These are phyloP conservation scores for Firmiana major DNA, from an alignment of 345 rosid genomes.

Conservation along the genomic window DNA sequence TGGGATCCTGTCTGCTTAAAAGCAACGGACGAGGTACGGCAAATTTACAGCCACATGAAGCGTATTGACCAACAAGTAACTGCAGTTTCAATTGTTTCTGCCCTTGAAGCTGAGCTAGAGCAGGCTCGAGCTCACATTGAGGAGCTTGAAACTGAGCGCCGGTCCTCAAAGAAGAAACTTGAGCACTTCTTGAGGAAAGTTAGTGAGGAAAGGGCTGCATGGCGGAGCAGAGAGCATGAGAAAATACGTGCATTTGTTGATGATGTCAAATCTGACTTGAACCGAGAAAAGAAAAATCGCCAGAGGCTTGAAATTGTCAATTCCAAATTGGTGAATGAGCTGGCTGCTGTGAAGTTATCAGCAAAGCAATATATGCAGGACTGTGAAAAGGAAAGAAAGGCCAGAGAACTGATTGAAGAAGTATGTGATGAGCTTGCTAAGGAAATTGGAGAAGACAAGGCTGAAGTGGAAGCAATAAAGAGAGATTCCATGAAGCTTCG, in stretches of 20 bases:
- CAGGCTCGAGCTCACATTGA: conserved; percentile 45
- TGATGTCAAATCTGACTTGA: conserved; percentile 53
- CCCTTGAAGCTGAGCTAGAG: conserved; percentile 57
- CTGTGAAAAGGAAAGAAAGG: conserved; percentile 58
- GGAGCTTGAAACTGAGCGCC: conserved; percentile 61
- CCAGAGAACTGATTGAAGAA: conserved; percentile 60
- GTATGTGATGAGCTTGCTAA: conserved; percentile 74
- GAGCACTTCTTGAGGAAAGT: conserved; percentile 69
- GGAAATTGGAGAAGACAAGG: conserved; percentile 69
- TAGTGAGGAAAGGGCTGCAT: conserved; percentile 62
- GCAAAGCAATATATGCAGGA: conserved; percentile 56
- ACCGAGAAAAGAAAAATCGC: conserved; percentile 54
- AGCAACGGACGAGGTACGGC: conserved; percentile 38
- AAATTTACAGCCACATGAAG: conserved; percentile 38
- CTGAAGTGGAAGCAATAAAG: conserved; percentile 55
- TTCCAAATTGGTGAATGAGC: conserved; percentile 66
- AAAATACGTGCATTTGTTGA: conserved; percentile 59
- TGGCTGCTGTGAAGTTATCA: conserved; percentile 54
- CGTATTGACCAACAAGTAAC: conserved; percentile 47
- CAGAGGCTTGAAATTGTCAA: conserved; percentile 61
- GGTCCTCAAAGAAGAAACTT: conserved; percentile 62
- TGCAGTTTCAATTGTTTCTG: conserved; percentile 51
- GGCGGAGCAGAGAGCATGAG: conserved; percentile 76
- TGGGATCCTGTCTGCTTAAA: conserved; percentile 58
- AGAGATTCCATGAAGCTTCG: conserved; percentile 50